Base-by-base conservation (phyloP, 257 asterid species). In the Nicotiana paniculata region DNA sequence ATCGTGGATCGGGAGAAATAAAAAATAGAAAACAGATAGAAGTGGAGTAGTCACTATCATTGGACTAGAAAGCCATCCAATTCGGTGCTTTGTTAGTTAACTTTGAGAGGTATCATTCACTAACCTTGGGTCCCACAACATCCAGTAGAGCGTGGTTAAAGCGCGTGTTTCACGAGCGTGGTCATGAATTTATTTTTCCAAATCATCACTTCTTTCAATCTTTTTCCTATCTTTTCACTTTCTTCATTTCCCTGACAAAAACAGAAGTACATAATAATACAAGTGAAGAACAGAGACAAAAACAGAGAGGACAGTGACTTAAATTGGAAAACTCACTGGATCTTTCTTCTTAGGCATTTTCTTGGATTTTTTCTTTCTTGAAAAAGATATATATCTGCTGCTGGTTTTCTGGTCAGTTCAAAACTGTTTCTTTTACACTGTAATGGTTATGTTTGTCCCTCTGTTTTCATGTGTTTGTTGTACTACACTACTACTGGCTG, bases 111-210 rank as follows among this genome's bases (percentile, higher is more conserved):
- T 74, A 74, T 74, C 62, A 26, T 48, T 74, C 79, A 74, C 79
- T 15, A 48, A 26, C 79, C 3, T 5, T 21, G 43, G 75, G 81
- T 26, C 79, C 79, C 63, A 48, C 79, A 26, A 13, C 79, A 74
- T 74, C 79, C 15, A 68, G 35, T 39, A 63, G 82, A 80, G 72
- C 84, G 78, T 84, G 82, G 10, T 16, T n/a, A 3, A 43, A 66
- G 79, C 82, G 59, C 64, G 53, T 54, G 66, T 24, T n/a, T 70
- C 0, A 0, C 54, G 81, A 70, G 83, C 81, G 81, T 79, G 77
- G 53, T 15, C 21, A 10, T 30, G 6, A 12, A 16, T 53, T 43
- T 16, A 18, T 6, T 1, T 18, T 2, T 57, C 62, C 21, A 57
- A 16, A 17, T 57, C 26, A 16, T 12, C 24, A 46, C 59, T 43